phyloP scores from a whole-genome alignment of 352 stramenopile genomes.

The Phytophthora capsici region DNA sequence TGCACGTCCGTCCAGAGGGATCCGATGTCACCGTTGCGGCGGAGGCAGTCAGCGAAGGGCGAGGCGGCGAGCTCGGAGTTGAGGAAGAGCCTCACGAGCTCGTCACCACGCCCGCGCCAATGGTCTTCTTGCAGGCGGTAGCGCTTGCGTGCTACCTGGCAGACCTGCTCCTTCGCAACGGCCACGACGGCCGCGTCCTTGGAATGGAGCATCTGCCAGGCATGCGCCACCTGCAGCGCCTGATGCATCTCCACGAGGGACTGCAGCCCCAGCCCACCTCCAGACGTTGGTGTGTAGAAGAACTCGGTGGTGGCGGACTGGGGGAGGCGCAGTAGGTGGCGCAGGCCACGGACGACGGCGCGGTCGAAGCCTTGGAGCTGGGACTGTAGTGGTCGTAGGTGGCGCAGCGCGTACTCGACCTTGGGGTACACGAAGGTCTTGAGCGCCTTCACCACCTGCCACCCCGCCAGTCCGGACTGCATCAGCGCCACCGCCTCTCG shows the following conservation, averaged over 20 bases:
- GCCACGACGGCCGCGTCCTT: constrained; percentile 1
- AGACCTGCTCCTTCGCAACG: constrained; percentile 4
- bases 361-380: constrained; percentile 13
- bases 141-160: constrained; percentile 14
- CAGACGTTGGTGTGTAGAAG: constrained; percentile 17
- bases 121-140: constrained; percentile 7
- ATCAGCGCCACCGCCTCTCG: neutral
- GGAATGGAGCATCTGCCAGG: constrained; percentile 27
- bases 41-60: neutral
- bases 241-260: constrained; percentile 14
- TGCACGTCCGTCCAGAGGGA: constrained; percentile 19
- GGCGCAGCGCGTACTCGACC: constrained; percentile 11
- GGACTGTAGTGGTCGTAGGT: constrained; percentile 2
- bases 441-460: constrained; percentile 17
- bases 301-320: constrained; percentile 4
- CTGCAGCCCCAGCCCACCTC: constrained; percentile 16
- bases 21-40: constrained; percentile 6
- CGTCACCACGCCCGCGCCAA: constrained; percentile 6
- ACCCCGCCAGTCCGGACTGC: neutral
- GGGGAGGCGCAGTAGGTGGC: constrained; percentile 9
- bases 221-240: constrained; percentile 20
- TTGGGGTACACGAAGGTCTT: constrained; percentile 18
- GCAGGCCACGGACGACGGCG: neutral
- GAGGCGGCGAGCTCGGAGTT: constrained; percentile 6
- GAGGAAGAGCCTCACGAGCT: constrained; percentile 8